phyloP scores from a whole-genome alignment of 2,329 filamentous ascomycete genomes.

The Penicillium sp. region DNA sequence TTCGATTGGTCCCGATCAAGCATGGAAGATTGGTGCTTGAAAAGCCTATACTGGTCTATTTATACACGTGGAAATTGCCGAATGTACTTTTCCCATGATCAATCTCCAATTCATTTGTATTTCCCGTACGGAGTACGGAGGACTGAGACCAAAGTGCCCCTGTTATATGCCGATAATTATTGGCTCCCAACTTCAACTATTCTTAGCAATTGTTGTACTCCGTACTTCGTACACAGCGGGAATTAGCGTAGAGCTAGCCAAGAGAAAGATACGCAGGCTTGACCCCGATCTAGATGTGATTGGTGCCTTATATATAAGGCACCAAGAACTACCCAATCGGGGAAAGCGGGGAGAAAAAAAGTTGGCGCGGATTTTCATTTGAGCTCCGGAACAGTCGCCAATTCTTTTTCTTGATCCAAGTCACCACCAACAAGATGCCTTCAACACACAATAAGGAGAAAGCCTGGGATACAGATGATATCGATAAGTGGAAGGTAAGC shows the following conservation, averaged over 20 bases:
- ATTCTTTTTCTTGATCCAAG: constrained; percentile 8
- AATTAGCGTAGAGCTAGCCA: background rate
- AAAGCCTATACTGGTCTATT: background rate
- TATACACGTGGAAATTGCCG: background rate
- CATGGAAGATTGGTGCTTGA: background rate
- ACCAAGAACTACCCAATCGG: constrained; percentile 14
- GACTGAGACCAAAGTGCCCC: background rate
- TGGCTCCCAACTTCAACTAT: background rate
- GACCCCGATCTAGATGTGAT: background rate
- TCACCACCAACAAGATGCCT: constrained; percentile 61
- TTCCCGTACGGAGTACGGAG: background rate
- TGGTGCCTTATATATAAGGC: constrained; percentile 5
- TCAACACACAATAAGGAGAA: constrained; percentile 88
- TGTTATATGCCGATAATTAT: background rate
- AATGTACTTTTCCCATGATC: background rate
- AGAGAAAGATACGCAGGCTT: background rate
- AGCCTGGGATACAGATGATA: constrained; percentile 93
- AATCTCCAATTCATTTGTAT: background rate
- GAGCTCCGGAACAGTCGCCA: constrained; percentile 19
- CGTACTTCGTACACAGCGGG: background rate
- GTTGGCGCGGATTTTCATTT: constrained; percentile 28
- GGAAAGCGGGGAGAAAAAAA: constrained; percentile 30
- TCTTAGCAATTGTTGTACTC: background rate
- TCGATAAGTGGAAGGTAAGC: constrained; percentile 90
- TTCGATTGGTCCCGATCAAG: background rate